Base-by-base conservation (phyloP, 306 rosid genomes). In the Cucurbita maxima region DNA sequence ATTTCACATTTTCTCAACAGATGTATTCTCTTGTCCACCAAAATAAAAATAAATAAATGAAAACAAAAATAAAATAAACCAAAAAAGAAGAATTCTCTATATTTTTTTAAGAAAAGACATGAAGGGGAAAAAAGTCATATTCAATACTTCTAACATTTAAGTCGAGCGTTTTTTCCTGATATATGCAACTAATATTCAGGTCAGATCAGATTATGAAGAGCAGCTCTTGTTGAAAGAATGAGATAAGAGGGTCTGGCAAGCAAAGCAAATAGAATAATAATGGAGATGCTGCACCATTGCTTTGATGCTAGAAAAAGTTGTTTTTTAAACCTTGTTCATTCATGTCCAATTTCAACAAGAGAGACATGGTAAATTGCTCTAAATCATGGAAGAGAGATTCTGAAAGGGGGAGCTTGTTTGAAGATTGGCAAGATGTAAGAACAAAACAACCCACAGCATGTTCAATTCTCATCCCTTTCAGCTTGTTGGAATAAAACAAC, bases 201-300 rank as follows among this genome's bases (percentile, higher is more conserved):
- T 76, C 34, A 40, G 15, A 30, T 9, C 15, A 76, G 14, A 47
- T 34, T 11, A 41, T 40, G 19, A 25, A 53, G 45, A 48, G 37
- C 12, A 25, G 19, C 48, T 16, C 30, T 15, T 40, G 12, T 45
- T 45, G 54, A 67, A 25, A 44, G 55, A 44, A 67, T 70, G 66
- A 82, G 44, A 64, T 50, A 76, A 20, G 56, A 61, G n/a, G n/a
- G 43, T n/a, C 40, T 9, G 51, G 36, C 5, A 64, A 77, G 43
- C 25, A 7, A 75, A 19, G 77, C 70, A 78, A 76, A 69, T 72
- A 80, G 36, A 79, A 55, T 55, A 53, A 76, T n/a, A 66, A 78
- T 53, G 67, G 19, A 38, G 55, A 52, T 55, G 36, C 8, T 52
- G 11, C 60, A 51, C 56, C 64, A 51, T 38, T 71, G 50, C 22